Percentiles rank a stretch among this genome's conserved stretches.
Conservation (phyloP, 2,329 filamentous ascomycete genomes). For the Aspergillus ustus region DNA sequence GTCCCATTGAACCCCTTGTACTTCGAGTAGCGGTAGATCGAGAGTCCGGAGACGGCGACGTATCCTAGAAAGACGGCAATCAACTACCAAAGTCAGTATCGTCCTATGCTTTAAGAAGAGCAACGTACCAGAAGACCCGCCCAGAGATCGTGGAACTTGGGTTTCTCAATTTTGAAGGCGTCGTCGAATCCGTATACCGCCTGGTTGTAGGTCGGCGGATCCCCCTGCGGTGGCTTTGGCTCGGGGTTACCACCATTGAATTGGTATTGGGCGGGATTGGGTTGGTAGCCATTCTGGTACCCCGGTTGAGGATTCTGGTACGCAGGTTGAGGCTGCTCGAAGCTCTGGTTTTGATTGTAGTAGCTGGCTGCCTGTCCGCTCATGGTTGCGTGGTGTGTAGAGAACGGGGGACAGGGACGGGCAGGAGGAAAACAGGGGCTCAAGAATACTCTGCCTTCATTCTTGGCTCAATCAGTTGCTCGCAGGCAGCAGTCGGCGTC, state of each 20-base stretch:
- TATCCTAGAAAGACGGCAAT: slow-evolving; percentile 74
- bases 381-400: slow-evolving; percentile 29
- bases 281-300: slow-evolving; percentile 21
- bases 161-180: slow-evolving; percentile 77
- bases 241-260: slow-evolving; percentile 22
- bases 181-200: slow-evolving; percentile 68
- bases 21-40: slow-evolving; percentile 73
- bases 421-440: background rate
- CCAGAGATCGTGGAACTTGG: slow-evolving; percentile 93
- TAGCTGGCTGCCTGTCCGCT: slow-evolving; percentile 45
- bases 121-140: slow-evolving; percentile 72
- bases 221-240: slow-evolving; percentile 31
- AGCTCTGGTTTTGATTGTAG: slow-evolving; percentile 37
- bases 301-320: slow-evolving; percentile 27
- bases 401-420: slow-evolving; percentile 1
- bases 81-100: slow-evolving; percentile 54
- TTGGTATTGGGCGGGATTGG: slow-evolving; percentile 23
- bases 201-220: slow-evolving; percentile 37
- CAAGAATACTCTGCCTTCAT: background rate
- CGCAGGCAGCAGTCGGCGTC: slow-evolving; percentile 11
- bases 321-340: slow-evolving; percentile 24
- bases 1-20: slow-evolving; percentile 68
- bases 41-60: slow-evolving; percentile 73
- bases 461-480: background rate
- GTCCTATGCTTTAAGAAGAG: background rate